Evolutionary conservation across 2,329 filamentous ascomycete species (phyloP).

Genomic region (Fusarium subtropicale): DNA sequence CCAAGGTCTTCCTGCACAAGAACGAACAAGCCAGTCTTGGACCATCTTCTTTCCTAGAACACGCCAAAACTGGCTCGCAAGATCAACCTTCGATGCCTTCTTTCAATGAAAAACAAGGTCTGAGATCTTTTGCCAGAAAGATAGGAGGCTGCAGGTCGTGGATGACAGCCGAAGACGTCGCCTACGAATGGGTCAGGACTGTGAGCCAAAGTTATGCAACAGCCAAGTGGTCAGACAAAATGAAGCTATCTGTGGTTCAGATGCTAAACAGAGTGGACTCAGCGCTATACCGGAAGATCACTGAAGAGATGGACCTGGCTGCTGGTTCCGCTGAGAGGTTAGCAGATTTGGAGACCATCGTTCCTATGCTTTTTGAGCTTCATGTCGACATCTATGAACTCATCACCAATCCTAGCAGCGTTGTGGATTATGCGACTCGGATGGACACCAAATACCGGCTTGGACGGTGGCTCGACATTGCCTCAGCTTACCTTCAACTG

Average conservation of each 20-base stretch:
- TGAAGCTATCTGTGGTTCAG: conserved; percentile 68
- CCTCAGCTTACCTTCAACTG: conserved; percentile 58
- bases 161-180: conserved; percentile 67
- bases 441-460: conserved; percentile 63
- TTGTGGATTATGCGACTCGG: conserved; percentile 62
- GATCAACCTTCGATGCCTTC: conserved; percentile 59
- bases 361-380: conserved; percentile 71
- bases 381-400: conserved; percentile 71
- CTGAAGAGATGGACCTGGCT: conserved; percentile 55
- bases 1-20: conserved; percentile 64
- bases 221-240: conserved; percentile 68
- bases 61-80: conserved; percentile 68
- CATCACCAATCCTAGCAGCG: conserved; percentile 67
- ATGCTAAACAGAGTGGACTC: conserved; percentile 66
- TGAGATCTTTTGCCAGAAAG: conserved; percentile 63
- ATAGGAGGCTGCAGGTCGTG: conserved; percentile 59
- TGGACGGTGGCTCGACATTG: conserved; percentile 64
- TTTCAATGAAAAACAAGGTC: conserved; percentile 65
- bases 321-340: conserved; percentile 45
- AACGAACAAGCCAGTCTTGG: conserved; percentile 64
- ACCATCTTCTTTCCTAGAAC: conserved; percentile 72
- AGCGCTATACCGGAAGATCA: conserved; percentile 61
- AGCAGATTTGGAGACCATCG: conserved; percentile 56
- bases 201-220: conserved; percentile 64
- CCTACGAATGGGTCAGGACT: conserved; percentile 67